Evolutionary conservation across 495 filamentous ascomycete genomes (phyloP).

Genomic region (Penicillium canariense): DNA sequence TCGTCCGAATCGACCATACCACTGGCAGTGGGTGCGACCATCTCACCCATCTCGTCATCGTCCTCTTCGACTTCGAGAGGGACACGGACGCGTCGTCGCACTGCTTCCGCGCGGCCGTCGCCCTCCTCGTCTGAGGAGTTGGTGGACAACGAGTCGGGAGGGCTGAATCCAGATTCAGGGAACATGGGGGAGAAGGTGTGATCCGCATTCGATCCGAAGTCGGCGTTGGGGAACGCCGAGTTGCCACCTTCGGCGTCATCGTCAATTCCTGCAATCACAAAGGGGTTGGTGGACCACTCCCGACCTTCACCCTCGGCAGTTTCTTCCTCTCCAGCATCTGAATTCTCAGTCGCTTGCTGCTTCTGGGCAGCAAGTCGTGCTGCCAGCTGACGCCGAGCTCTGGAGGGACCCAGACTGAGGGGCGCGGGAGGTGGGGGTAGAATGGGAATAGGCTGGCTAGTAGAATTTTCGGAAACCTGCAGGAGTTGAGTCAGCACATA

Average conservation of each 20-base stretch:
- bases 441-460: constrained; percentile 47
- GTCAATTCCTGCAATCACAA: constrained; percentile 44
- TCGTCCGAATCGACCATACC: constrained; percentile 47
- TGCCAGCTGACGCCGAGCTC: constrained; percentile 83
- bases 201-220: constrained; percentile 33
- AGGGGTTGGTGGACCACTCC: constrained; percentile 44
- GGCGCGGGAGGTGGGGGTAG: constrained; percentile 48
- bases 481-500: constrained; percentile 16
- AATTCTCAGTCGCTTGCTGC: constrained; percentile 52
- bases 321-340: constrained; percentile 21
- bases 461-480: constrained; percentile 33
- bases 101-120: constrained; percentile 33
- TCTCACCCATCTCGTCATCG: constrained; percentile 51
- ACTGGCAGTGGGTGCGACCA: constrained; percentile 42
- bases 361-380: constrained; percentile 78
- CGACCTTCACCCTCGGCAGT: constrained; percentile 12
- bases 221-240: constrained; percentile 37
- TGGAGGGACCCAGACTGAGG: constrained; percentile 74
- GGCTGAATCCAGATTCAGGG: constrained; percentile 43
- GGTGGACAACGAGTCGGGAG: constrained; percentile 41
- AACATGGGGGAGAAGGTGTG: constrained; percentile 36
- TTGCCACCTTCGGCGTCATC: constrained; percentile 46
- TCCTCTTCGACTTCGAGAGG: constrained; percentile 50
- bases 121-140: constrained; percentile 44
- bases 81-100: constrained; percentile 38